Evolutionary conservation across 2,329 filamentous ascomycete species (phyloP), one percentile per base, ranked within the genome.

Genomic region (Claviceps paspali): DNA sequence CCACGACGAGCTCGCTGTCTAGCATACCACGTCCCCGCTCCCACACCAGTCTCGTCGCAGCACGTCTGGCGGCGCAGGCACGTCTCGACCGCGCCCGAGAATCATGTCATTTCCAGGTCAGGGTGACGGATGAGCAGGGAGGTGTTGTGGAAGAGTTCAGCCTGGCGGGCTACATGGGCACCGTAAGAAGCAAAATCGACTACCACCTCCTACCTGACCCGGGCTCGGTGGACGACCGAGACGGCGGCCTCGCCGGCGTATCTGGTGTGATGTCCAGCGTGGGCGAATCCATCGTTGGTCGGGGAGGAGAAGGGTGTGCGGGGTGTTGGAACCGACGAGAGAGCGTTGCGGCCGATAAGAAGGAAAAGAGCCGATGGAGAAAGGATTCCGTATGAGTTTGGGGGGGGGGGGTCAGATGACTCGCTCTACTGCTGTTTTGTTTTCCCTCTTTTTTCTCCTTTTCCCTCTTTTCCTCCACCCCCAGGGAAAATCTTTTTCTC

Each of bases 11-110:
- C 26, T 49, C 49, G 2, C 43, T 56, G n/a, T 45, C 52, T 15
- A 32, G 36, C 35, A 18, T 40, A 10, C 9, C 45, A 35, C 36
- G 45, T 37, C 33, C 41, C 40, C 38, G 48, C 9, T 51, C 59
- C 11, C 60, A 59, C 38, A 68, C 61, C 40, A 61, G 70, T 45
- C 63, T 73, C 12, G 54, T 60, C 38, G 49, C 58, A 15, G 65
- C 77, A 2, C 72, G 80, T 0, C 60, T 76, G 6, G 69, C 73
- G 12, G 81, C 81, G 0, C 80, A 86, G 51, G 57, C 65, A 0
- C 67, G 80, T 1, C 66, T 83, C 17, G 70, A 81, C 27, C 63
- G 66, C 15, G 74, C 76, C 0, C 62, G 66, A 17, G 57, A 59
- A 18, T 48, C 57, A 2, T 73, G 74, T 1, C 62, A 65, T 12